Evolutionary conservation across 306 rosid genomes (phyloP).

Genomic region (Corylus avellana): DNA sequence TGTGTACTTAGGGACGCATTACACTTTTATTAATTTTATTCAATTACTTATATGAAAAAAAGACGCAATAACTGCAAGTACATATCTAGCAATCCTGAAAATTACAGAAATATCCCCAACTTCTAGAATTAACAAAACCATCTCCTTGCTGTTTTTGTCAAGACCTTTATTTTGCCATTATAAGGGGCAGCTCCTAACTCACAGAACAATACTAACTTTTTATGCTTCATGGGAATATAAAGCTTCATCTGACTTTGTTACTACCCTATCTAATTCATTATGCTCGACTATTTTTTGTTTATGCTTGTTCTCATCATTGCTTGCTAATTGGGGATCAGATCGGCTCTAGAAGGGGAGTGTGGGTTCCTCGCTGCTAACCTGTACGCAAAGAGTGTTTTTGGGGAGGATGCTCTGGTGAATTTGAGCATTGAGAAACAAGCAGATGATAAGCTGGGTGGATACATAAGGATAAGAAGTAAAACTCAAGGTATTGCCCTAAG

Average conservation of each 20-base stretch:
- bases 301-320: slow-evolving; percentile 18
- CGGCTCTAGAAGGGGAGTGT: slow-evolving; percentile 95
- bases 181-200: neutral
- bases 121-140: no score
- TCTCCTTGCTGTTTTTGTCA: no score
- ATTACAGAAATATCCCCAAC: no score
- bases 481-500: slow-evolving; percentile 99
- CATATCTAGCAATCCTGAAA: no score
- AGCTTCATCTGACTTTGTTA: neutral
- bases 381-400: slow-evolving; percentile 96
- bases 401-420: slow-evolving; percentile 97
- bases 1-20: no score
- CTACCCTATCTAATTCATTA: neutral
- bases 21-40: no score
- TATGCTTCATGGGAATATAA: neutral
- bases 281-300: neutral
- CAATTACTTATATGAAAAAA: no score
- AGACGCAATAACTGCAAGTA: no score
- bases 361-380: slow-evolving; percentile 96
- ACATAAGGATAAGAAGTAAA: slow-evolving; percentile 98
- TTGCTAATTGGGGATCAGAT: slow-evolving; percentile 45
- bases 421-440: slow-evolving; percentile 89
- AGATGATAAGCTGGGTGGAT: slow-evolving; percentile 89
- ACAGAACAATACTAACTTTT: neutral
- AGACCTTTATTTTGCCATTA: neutral